Percentiles rank a stretch among this genome's conserved stretches.
These are phyloP conservation scores for Corchorus olitorius DNA, from an alignment of 345 rosid species.

Conservation along the genomic window DNA sequence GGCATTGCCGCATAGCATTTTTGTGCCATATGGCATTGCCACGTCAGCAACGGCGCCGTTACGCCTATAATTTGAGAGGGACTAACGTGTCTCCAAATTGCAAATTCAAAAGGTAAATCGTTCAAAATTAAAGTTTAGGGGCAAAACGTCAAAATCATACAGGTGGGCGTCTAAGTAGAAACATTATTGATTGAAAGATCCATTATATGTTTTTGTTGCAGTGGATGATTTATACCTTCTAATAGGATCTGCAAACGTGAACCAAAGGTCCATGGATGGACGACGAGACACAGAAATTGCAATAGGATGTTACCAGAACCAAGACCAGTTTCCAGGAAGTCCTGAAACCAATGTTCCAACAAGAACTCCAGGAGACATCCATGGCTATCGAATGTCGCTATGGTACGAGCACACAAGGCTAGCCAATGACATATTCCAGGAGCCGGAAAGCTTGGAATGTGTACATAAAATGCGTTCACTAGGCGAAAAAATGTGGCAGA, in stretches of 20 bases:
- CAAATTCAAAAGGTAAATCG: no score
- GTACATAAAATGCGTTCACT: constrained; percentile 46
- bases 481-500: constrained; percentile 74
- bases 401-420: constrained; percentile 80
- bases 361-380: constrained; percentile 33
- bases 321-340: constrained; percentile 4
- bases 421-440: constrained; percentile 34
- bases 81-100: no score
- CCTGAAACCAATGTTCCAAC: constrained; percentile 6
- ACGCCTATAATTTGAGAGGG: no score
- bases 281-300: constrained; percentile 85
- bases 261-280: constrained; percentile 94
- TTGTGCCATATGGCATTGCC: no score
- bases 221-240: constrained; percentile 74
- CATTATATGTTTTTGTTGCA: constrained; percentile 21
- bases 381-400: constrained; percentile 57
- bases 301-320: constrained; percentile 66
- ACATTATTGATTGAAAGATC: not conserved
- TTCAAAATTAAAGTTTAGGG: no score
- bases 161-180: not conserved
- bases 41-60: no score
- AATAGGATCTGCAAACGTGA: constrained; percentile 84
- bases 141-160: no score
- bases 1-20: no score
- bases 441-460: constrained; percentile 68